A percentile compares a stretch with the other conserved stretches of the same genome.
phyloP scores from a whole-genome alignment of 306 rosid species.

The Adenanthera pavonina region DNA sequence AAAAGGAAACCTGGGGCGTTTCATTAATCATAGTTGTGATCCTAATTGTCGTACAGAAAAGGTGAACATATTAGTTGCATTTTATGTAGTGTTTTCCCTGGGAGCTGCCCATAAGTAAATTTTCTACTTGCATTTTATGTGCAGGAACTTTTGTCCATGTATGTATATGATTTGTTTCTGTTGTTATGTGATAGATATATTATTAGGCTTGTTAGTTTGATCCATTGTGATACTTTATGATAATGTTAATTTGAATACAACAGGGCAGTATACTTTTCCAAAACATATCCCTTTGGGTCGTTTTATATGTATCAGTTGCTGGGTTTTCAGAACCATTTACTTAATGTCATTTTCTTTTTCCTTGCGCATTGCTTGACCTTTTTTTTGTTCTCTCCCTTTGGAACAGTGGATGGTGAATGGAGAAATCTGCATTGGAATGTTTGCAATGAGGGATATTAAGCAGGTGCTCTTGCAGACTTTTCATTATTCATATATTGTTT shows the following conservation, averaged over 20 bases:
- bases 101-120: neutral
- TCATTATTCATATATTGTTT: constrained; percentile 32
- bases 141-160: constrained; percentile 15
- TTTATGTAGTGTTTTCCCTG: constrained; percentile 14
- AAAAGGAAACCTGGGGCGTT: constrained; percentile 98
- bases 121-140: neutral
- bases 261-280: constrained; percentile 7
- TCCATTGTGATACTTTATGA: constrained; percentile 11
- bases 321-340: constrained; percentile 27
- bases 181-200: neutral
- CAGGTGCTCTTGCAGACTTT: constrained; percentile 60
- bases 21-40: constrained; percentile 96
- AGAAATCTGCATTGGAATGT: constrained; percentile 96
- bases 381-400: constrained; percentile 12
- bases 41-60: constrained; percentile 99
- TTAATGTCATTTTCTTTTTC: neutral
- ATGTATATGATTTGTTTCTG: neutral
- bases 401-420: constrained; percentile 99
- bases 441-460: constrained; percentile 87
- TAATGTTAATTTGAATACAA: neutral
- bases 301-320: constrained; percentile 10
- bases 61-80: constrained; percentile 51
- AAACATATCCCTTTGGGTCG: constrained; percentile 17
- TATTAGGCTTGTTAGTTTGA: constrained; percentile 1
- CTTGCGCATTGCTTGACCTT: constrained; percentile 37